Evolutionary conservation across 345 rosid genomes (phyloP), one percentile per base, ranked within the genome.

Genomic region (Camelina neglecta): DNA sequence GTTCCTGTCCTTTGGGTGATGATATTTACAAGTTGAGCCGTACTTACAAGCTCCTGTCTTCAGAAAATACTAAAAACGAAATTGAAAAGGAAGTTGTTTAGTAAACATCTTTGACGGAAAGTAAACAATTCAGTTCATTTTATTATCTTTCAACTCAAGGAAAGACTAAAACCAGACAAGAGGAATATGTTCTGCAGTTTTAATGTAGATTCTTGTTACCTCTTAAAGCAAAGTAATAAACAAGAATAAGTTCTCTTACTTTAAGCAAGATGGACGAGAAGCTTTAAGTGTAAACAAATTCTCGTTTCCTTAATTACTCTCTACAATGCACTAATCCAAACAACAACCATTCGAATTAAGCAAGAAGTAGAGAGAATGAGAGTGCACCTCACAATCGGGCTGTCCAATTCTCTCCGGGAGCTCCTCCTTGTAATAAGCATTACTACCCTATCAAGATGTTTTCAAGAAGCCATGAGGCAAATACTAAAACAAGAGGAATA

Each of bases 1-100:
- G 55, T 88, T 88, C 81, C 96, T 83, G 75, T 90, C 92, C 74
- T 87, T 91, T 66, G 97, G 92, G 75, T 91, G 97, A 77, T 91
- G 93, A 81, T 86, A 91, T 81, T 91, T 91, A 85, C 97, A 91
- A 21, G 90, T 89, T 29, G 91, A 48, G 31, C 97, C 97, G 50
- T 87, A 91, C 75, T 89, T 89, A 87, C 94, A 91, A 51, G 93
- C 89, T 59, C 97, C 94, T 53, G 94, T 91, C 87, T 87, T 91
- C 31, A 91, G 61, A 84, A 81, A 91, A 77, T 87, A 89, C 94
- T 91, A 90, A 82, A 80, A 80, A 72, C 47, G 9, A 65, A 33
- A 51, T 35, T 3, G 50, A 59, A 35, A 1, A 35, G 38, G 7
- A 35, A 35, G 38, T 35, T 35, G 9, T 6, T 35, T 1, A 4